Evolutionary conservation across 2,329 filamentous ascomycete species (phyloP).

Genomic region (Epichloe sp.): DNA sequence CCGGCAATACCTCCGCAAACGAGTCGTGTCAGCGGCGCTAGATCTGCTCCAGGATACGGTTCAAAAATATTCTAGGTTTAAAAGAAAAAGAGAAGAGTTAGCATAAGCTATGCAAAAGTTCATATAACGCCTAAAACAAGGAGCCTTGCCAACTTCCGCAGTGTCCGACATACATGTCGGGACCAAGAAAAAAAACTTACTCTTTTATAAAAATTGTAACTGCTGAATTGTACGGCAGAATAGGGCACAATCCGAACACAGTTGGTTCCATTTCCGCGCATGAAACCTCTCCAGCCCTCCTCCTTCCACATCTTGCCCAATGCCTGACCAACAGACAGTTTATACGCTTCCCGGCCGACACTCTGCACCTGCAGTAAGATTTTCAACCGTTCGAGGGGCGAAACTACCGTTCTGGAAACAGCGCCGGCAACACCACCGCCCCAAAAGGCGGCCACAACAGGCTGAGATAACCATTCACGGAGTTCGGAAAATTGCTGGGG

Average conservation of each 20-base stretch:
- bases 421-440: constrained; percentile 89
- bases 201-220: constrained; percentile 93
- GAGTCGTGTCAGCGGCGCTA: constrained; percentile 62
- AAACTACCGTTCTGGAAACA: constrained; percentile 95
- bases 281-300: constrained; percentile 93
- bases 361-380: constrained; percentile 97
- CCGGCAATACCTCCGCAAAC: constrained; percentile 86
- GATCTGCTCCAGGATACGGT: constrained; percentile 55
- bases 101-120: not conserved
- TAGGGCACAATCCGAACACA: constrained; percentile 98
- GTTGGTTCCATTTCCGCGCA: constrained; percentile 96
- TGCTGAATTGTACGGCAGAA: constrained; percentile 94
- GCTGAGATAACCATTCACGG: constrained; percentile 54
- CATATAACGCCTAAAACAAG: not conserved
- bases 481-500: constrained; percentile 20
- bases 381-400: constrained; percentile 87
- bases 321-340: constrained; percentile 78
- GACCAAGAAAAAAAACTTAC: constrained; percentile 33
- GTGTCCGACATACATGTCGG: not conserved
- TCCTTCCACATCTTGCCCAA: constrained; percentile 92
- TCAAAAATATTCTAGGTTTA: constrained; percentile 56
- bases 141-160: not conserved
- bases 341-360: constrained; percentile 81
- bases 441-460: constrained; percentile 81
- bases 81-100: not conserved